Evolutionary conservation across 805 yeast species (phyloP).

Genomic region (Cyberlindnera bimundalis): DNA sequence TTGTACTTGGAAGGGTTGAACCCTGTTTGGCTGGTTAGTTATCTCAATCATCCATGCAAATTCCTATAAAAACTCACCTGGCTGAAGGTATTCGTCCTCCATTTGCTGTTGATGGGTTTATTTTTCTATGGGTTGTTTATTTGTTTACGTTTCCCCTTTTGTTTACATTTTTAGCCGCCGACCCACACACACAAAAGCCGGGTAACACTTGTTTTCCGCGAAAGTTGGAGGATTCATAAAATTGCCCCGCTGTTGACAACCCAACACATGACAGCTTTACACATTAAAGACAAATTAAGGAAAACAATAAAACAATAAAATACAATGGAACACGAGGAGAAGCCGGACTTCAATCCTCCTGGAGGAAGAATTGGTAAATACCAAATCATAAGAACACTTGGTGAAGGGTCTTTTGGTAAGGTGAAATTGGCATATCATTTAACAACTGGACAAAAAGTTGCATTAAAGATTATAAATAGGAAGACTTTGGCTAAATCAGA

Average conservation of each 20-base stretch:
- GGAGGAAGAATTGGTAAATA: constrained; percentile 77
- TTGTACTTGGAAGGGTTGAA: constrained; percentile 66
- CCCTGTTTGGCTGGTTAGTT: constrained; percentile 14
- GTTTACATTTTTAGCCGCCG: no score
- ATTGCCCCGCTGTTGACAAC: background rate
- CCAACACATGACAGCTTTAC: background rate
- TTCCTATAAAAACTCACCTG: constrained; percentile 29
- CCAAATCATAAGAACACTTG: constrained; percentile 87
- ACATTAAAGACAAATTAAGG: background rate
- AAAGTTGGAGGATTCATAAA: no score
- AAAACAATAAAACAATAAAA: no score
- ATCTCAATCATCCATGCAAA: background rate
- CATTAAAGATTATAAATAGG: constrained; percentile 87
- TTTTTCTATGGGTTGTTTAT: background rate
- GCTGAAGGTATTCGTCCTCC: constrained; percentile 36
- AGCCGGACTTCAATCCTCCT: constrained; percentile 26
- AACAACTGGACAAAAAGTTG: constrained; percentile 89
- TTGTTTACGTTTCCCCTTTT: background rate
- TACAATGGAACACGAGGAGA: constrained; percentile 25
- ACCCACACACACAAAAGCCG: constrained; percentile 1
- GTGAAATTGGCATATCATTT: constrained; percentile 89
- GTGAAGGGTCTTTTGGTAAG: constrained; percentile 96
- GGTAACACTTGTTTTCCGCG: constrained; percentile 4
- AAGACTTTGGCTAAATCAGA: constrained; percentile 91
- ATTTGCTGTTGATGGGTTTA: constrained; percentile 1